phyloP scores from a whole-genome alignment of 805 yeast genomes.

The Pichia cabralensis region DNA sequence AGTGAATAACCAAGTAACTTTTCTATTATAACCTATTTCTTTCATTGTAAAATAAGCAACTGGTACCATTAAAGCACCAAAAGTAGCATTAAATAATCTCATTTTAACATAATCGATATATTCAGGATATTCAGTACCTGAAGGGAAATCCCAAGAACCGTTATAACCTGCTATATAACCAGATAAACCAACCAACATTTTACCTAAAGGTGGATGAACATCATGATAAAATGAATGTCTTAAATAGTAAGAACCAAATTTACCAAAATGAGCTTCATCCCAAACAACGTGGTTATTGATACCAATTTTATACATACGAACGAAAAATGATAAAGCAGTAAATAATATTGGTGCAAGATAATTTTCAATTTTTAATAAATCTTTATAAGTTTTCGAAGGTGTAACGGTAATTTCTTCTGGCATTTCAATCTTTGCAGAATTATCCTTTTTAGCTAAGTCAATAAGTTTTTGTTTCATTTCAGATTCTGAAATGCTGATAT shows the following conservation, averaged over 20 bases:
- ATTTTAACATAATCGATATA: slow-evolving; percentile 71
- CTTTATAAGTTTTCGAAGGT: slow-evolving; percentile 8
- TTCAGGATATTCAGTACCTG: slow-evolving; percentile 70
- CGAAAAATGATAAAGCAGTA: slow-evolving; percentile 58
- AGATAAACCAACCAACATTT: slow-evolving; percentile 67
- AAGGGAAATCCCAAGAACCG: slow-evolving; percentile 83
- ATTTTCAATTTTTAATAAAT: slow-evolving; percentile 18
- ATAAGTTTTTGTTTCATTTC: slow-evolving; percentile 24
- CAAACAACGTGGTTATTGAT: slow-evolving; percentile 73
- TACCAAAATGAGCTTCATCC: slow-evolving; percentile 97
- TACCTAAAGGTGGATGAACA: slow-evolving; percentile 84
- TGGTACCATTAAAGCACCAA: slow-evolving; percentile 80
- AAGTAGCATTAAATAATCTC: slow-evolving; percentile 81
- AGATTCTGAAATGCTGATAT: slow-evolving; percentile 17
- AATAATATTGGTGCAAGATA: slow-evolving; percentile 48
- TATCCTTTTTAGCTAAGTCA: slow-evolving; percentile 20
- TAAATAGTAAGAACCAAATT: slow-evolving; percentile 72
- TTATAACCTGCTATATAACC: slow-evolving; percentile 79
- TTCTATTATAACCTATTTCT: slow-evolving; percentile 60
- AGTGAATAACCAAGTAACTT: slow-evolving; percentile 69
- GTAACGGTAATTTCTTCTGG: slow-evolving; percentile 12
- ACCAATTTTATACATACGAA: slow-evolving; percentile 70
- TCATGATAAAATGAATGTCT: slow-evolving; percentile 76
- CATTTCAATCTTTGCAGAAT: slow-evolving; percentile 1
- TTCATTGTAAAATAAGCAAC: slow-evolving; percentile 75